Conservation (phyloP, 306 rosid genomes). For the Inga laurina region DNA sequence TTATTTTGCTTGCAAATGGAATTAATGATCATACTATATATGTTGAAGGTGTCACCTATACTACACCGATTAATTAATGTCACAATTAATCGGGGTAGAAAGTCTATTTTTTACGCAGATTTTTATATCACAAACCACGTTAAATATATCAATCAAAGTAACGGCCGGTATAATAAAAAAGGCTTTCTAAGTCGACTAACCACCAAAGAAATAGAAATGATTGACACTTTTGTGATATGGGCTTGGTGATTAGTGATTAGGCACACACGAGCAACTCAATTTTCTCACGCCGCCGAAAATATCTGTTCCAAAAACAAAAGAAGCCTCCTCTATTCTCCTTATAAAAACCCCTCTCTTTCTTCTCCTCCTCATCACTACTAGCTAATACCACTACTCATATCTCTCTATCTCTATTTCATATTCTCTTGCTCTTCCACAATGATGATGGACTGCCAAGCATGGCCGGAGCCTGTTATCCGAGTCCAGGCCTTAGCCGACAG, state of each 20-base stretch:
- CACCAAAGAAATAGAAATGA: background rate
- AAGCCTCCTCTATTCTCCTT: background rate
- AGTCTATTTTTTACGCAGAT: too few species aligned
- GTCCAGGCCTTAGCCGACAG: conserved; percentile 78
- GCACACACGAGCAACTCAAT: conserved; percentile 32
- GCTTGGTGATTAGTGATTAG: background rate
- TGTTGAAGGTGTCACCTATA: too few species aligned
- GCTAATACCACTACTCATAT: too few species aligned
- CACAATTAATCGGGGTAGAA: too few species aligned
- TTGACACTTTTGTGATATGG: background rate
- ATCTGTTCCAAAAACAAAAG: background rate
- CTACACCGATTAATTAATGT: too few species aligned
- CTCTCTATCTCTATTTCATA: background rate
- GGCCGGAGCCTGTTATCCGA: conserved; percentile 83
- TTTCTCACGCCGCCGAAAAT: conserved; percentile 66
- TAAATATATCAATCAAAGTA: too few species aligned
- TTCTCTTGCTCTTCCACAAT: background rate
- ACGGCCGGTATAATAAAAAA: too few species aligned
- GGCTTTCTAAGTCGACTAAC: too few species aligned
- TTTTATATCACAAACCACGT: too few species aligned
- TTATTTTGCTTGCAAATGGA: background rate
- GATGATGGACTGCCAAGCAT: conserved; percentile 52
- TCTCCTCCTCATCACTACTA: background rate
- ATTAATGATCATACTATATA: too few species aligned
- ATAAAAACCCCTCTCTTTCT: background rate